phyloP scores from a whole-genome alignment of 305 asterid genomes.

The Coffea humblotiana region DNA sequence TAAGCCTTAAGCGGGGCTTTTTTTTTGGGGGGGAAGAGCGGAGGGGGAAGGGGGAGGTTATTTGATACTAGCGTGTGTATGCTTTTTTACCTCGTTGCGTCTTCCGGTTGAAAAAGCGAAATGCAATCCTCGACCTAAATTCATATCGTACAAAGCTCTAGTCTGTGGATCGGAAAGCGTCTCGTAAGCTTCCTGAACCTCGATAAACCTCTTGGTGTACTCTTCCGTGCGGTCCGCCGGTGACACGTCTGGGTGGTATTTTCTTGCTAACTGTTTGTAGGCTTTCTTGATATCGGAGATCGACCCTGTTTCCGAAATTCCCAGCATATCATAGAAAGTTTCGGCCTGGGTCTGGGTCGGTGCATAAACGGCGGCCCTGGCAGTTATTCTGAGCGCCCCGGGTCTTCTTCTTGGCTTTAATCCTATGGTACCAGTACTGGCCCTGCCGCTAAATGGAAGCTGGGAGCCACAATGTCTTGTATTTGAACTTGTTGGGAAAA shows the following conservation, averaged over 20 bases:
- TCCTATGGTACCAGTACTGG: not conserved
- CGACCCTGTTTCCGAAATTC: slow-evolving; percentile 37
- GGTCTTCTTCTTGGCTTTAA: slow-evolving; percentile 19
- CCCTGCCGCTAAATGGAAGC: not conserved
- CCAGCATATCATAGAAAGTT: slow-evolving; percentile 55
- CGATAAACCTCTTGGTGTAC: slow-evolving; percentile 49
- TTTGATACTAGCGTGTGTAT: no score
- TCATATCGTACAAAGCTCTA: slow-evolving; percentile 48
- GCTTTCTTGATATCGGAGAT: slow-evolving; percentile 54
- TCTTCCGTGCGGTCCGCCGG: slow-evolving; percentile 60
- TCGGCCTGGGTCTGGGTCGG: slow-evolving; percentile 25
- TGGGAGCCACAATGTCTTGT: not conserved
- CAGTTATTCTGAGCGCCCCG: slow-evolving; percentile 17
- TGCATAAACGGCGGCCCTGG: slow-evolving; percentile 23
- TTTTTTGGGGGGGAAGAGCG: no score
- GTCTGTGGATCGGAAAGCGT: slow-evolving; percentile 53
- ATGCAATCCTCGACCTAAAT: slow-evolving; percentile 31
- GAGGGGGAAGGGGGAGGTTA: no score
- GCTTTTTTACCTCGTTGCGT: slow-evolving; percentile 20
- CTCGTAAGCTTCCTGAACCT: slow-evolving; percentile 60
- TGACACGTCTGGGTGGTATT: slow-evolving; percentile 70
- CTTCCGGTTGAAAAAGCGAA: slow-evolving; percentile 23
- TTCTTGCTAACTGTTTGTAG: slow-evolving; percentile 55
- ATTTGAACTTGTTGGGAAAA: not conserved
- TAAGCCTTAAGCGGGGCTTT: no score